Percentiles rank a stretch among this genome's conserved stretches.
phyloP scores from a whole-genome alignment of 305 asterid genomes.

The Fraxinus baroniana region DNA sequence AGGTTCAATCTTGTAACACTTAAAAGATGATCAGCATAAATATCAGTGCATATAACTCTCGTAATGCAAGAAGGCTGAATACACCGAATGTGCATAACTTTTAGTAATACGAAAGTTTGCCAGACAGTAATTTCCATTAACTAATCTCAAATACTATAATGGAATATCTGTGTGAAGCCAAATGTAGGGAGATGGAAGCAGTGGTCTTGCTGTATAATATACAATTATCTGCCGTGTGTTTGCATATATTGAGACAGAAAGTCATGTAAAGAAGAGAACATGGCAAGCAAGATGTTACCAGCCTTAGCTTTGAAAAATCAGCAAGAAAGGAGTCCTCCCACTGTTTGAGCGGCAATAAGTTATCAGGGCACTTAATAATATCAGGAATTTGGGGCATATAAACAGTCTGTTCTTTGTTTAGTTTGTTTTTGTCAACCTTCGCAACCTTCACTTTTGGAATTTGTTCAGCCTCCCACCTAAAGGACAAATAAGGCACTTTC shows the following conservation, averaged over 20 bases:
- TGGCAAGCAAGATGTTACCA: constrained; percentile 41
- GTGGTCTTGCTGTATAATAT: neutral
- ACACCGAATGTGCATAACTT: neutral
- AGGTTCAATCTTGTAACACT: neutral
- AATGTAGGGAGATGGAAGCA: neutral
- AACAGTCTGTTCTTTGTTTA: constrained; percentile 58
- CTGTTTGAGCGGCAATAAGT: constrained; percentile 71
- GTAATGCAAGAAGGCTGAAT: neutral
- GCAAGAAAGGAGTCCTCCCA: constrained; percentile 94
- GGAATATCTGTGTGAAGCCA: neutral
- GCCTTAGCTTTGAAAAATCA: constrained; percentile 77
- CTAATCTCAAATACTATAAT: neutral
- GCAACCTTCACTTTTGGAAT: constrained; percentile 73
- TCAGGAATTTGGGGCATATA: constrained; percentile 96
- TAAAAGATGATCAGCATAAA: neutral
- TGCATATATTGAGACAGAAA: neutral
- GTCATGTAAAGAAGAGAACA: neutral
- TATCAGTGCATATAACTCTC: neutral
- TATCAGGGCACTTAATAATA: constrained; percentile 63
- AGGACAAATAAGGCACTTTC: constrained; percentile 23
- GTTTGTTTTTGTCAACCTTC: constrained; percentile 45
- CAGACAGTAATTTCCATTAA: neutral
- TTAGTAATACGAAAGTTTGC: neutral
- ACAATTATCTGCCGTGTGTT: neutral
- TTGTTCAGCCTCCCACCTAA: constrained; percentile 82